Evolutionary conservation across 1,284 basidiomycete species (phyloP), one percentile per base, ranked within the genome.

Genomic region (Ceratobasidium theobromae): DNA sequence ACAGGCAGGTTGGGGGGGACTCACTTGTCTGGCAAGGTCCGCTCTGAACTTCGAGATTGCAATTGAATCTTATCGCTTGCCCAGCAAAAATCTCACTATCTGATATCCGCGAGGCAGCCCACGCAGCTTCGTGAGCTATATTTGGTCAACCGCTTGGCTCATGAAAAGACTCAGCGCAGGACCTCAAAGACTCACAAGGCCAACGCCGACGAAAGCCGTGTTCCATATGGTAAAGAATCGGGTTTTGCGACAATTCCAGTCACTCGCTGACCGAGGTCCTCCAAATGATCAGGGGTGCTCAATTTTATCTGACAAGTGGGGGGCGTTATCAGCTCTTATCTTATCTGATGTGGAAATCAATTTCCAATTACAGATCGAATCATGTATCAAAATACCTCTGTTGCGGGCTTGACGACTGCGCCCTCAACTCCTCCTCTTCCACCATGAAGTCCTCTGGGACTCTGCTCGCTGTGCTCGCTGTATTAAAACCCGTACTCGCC

Each of bases 231-330:
- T 5, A 46, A 46, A 46, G 43, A 46, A 46, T 8, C 43, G n/a
- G n/a, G 5, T 46, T n/a, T 46, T 18, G 8, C 5, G 9, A 8
- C 35, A 38, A 38, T 38, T 38, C 35, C 43, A 45, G 2, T 27
- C 28, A 3, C 23, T 35, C 21, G n/a, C 30, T 32, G 18, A 27
- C 23, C 46, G 48, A 46, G 48, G 48, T 49, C 45, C 21, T 41
- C 25, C 6, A 51, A 25, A 6, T 27, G 30, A 62, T 51, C 58
- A 62, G 46, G 46, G 16, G 28, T 25, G 58, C 28, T 30, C 32
- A 62, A 48, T 25, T 33, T 62, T 62, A 51, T 62, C 58, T 51
- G 58, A 62, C 55, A 58, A 58, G 41, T 1, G 48, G 32, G 38
- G 5, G 45, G 43, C 8, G 8, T 16, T 38, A 38, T 38, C 35